Conservation (phyloP, 495 filamentous ascomycete species). For the Lophiotrema nucula region DNA sequence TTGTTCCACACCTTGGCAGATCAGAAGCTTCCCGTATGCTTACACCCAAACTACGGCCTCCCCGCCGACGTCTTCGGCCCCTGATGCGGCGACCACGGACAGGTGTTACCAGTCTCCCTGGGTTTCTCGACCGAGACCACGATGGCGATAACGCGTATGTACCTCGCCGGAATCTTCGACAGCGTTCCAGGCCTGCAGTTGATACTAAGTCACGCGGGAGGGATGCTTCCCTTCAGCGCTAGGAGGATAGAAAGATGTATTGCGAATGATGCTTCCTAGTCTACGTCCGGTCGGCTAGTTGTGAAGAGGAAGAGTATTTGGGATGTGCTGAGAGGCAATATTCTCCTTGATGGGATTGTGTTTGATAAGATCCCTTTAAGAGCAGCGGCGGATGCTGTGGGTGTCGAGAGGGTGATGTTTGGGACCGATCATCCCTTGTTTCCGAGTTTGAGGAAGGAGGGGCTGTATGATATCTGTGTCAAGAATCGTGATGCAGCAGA, state of each 20-base stretch:
- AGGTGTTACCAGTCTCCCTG: constrained; percentile 1
- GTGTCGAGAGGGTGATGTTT: constrained; percentile 10
- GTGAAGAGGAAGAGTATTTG: not conserved
- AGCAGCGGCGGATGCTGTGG: not conserved
- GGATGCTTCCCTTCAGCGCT: constrained; percentile 2
- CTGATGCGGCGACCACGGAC: constrained; percentile 6
- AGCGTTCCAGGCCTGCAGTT: not conserved
- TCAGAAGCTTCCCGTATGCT: not conserved
- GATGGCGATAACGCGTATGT: not conserved
- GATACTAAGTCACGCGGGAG: constrained; percentile 4
- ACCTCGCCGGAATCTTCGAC: constrained; percentile 6
- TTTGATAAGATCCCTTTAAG: not conserved
- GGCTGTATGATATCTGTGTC: not conserved
- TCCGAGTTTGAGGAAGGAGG: constrained; percentile 4
- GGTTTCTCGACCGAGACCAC: constrained; percentile 16
- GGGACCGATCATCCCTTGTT: constrained; percentile 10
- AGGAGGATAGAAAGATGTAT: constrained; percentile 8
- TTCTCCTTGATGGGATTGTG: constrained; percentile 7
- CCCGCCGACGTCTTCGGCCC: not conserved
- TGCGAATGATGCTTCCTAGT: not conserved
- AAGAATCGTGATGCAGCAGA: not conserved
- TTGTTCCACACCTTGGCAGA: not conserved
- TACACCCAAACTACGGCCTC: constrained; percentile 8
- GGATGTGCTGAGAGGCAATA: constrained; percentile 1
- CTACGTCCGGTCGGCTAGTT: not conserved